Conservation (phyloP, 352 stramenopile genomes). For the Aphanomyces euteiches region DNA sequence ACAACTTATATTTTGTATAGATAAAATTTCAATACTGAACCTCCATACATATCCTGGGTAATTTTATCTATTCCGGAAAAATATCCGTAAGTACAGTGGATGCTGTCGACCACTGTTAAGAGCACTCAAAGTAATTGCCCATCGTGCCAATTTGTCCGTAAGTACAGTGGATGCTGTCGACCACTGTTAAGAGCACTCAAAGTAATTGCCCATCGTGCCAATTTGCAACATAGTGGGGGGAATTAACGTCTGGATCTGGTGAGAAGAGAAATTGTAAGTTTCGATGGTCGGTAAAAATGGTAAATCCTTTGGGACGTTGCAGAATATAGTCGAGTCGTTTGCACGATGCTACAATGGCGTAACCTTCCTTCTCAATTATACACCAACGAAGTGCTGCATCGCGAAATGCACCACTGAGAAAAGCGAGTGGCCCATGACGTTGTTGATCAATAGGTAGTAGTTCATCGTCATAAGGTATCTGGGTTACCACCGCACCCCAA, state of each 20-base stretch:
- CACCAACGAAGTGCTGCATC: conserved; percentile 27
- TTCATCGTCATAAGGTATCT: conserved; percentile 21
- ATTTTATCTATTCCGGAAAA: too few species aligned
- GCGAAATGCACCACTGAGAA: conserved; percentile 32
- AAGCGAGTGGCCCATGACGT: conserved; percentile 34
- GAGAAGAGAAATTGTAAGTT: conserved; percentile 24
- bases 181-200: conserved; percentile 15
- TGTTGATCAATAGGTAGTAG: conserved; percentile 14
- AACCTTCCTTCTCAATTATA: conserved; percentile 37
- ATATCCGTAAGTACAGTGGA: too few species aligned
- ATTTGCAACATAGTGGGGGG: conserved; percentile 30
- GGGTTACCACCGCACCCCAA: conserved; percentile 32
- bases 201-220: conserved; percentile 33
- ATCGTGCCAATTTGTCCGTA: conserved; percentile 38
- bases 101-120: too few species aligned
- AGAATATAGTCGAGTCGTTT: conserved; percentile 35
- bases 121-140: conserved; percentile 28
- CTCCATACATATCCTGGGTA: too few species aligned
- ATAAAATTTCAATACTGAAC: too few species aligned
- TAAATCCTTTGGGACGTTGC: conserved; percentile 29
- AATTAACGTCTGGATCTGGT: neutral
- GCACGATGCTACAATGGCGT: conserved; percentile 34
- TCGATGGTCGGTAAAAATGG: conserved; percentile 34
- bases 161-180: too few species aligned
- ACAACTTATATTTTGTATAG: too few species aligned